These are phyloP conservation scores for Debaryomyces prosopidis DNA, from an alignment of 805 yeast species.

Conservation along the genomic window DNA sequence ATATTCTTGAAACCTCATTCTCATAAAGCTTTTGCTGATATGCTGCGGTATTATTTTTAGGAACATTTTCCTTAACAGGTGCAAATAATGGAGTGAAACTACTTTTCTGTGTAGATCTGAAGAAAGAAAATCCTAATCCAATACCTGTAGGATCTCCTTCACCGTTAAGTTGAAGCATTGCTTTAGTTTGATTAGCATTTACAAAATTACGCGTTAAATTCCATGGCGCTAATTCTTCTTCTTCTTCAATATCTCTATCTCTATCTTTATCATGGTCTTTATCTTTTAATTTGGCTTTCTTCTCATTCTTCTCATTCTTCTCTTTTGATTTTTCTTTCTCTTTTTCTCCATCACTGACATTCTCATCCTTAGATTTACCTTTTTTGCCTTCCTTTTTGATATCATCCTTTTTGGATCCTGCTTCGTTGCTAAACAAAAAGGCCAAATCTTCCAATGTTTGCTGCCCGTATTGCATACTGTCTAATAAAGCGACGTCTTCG, in stretches of 20 bases:
- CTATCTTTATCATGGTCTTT: constrained; percentile 21
- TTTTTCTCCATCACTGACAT: constrained; percentile 39
- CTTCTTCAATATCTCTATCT: constrained; percentile 56
- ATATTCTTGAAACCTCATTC: constrained; percentile 81
- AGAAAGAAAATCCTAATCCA: constrained; percentile 84
- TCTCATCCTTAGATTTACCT: constrained; percentile 36
- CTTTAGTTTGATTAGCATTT: constrained; percentile 93
- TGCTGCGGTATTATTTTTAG: constrained; percentile 42
- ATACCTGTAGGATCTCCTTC: constrained; percentile 94
- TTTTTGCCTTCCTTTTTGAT: constrained; percentile 17
- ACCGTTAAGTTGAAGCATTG: constrained; percentile 93
- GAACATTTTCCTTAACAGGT: constrained; percentile 35
- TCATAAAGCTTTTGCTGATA: constrained; percentile 88
- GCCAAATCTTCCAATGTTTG: constrained; percentile 82
- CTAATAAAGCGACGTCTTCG: constrained; percentile 84
- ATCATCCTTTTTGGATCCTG: constrained; percentile 23
- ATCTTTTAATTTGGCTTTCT: constrained; percentile 13
- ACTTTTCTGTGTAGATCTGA: constrained; percentile 93
- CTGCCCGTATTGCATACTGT: constrained; percentile 93
- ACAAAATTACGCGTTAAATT: constrained; percentile 87
- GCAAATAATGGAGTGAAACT: constrained; percentile 59
- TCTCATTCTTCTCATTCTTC: constrained; percentile 20
- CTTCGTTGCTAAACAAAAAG: constrained; percentile 44
- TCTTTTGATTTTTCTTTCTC: constrained; percentile 29
- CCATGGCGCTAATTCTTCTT: constrained; percentile 93